Conservation (phyloP, 2,329 filamentous ascomycete genomes). For the Trichoderma cornu-damae region DNA sequence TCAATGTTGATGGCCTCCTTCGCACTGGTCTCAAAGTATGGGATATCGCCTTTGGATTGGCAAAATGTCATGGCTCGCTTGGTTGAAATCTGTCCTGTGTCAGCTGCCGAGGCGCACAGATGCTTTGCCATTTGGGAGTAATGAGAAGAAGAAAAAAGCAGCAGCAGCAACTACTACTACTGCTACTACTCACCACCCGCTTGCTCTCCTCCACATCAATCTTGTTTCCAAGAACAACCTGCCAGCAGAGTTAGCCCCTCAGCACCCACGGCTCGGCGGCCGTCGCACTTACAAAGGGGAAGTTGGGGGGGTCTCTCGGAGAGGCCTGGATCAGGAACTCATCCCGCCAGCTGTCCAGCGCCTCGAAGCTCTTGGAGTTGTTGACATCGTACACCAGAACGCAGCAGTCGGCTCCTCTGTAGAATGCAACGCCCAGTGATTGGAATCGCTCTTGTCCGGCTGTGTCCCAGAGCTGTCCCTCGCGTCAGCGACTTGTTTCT, state of each 20-base stretch:
- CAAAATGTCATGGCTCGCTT: slow-evolving; percentile 97
- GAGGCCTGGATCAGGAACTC: slow-evolving; percentile 98
- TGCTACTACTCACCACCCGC: slow-evolving; percentile 61
- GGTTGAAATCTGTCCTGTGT: slow-evolving; percentile 66
- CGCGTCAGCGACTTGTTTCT: not conserved
- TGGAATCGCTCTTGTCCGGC: slow-evolving; percentile 97
- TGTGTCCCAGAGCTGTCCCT: slow-evolving; percentile 83
- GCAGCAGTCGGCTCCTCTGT: slow-evolving; percentile 95
- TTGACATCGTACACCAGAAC: slow-evolving; percentile 98
- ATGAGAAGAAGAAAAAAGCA: too few relatives aligned
- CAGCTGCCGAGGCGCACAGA: slow-evolving; percentile 9
- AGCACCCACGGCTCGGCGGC: too few relatives aligned
- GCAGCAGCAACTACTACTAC: too few relatives aligned
- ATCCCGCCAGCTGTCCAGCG: slow-evolving; percentile 95
- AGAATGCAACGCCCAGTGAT: slow-evolving; percentile 94
- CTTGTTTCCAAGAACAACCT: slow-evolving; percentile 98
- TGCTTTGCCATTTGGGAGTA: not conserved
- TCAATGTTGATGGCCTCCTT: slow-evolving; percentile 99
- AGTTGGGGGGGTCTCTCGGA: slow-evolving; percentile 92
- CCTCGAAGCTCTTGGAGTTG: slow-evolving; percentile 98
- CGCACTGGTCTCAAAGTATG: slow-evolving; percentile 98
- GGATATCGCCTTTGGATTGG: slow-evolving; percentile 93
- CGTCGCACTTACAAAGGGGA: slow-evolving; percentile 70
- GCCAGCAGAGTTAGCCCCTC: slow-evolving; percentile 24
- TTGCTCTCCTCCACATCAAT: slow-evolving; percentile 98